These are phyloP conservation scores for Marchantia polymorpha DNA, from an alignment of 225 moss, liverwort and hornwort species.

Conservation along the genomic window DNA sequence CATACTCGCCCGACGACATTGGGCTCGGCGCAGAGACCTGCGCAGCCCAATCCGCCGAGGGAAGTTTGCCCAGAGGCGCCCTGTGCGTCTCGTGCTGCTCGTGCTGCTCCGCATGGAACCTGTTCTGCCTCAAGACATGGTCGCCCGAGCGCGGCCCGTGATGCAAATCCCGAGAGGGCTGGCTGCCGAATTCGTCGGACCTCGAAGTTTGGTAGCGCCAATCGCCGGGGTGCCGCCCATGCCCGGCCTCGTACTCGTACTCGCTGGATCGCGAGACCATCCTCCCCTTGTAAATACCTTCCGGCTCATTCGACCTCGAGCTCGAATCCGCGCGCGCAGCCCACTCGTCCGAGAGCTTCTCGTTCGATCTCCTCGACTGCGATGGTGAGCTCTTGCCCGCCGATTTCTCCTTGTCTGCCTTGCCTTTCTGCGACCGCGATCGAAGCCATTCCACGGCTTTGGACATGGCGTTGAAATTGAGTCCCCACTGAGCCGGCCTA, in stretches of 20 bases:
- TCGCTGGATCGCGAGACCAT: neutral
- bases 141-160: neutral
- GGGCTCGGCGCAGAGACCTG: neutral
- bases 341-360: neutral
- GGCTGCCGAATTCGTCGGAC: neutral
- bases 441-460: neutral
- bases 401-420: neutral
- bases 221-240: too few species aligned
- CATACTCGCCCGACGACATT: neutral
- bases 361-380: neutral
- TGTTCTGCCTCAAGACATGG: slow-evolving; percentile 3
- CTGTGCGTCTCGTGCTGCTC: neutral
- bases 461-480: neutral
- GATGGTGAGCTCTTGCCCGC: neutral
- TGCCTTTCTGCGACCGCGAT: neutral
- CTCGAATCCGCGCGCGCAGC: neutral
- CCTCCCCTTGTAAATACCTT: neutral
- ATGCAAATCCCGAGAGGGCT: too few species aligned
- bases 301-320: neutral
- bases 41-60: neutral
- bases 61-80: neutral
- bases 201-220: neutral
- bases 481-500: neutral
- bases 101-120: neutral
- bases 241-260: too few species aligned